Evolutionary conservation across 139 green algal genomes (phyloP).

Genomic region (Gonium pectorale): DNA sequence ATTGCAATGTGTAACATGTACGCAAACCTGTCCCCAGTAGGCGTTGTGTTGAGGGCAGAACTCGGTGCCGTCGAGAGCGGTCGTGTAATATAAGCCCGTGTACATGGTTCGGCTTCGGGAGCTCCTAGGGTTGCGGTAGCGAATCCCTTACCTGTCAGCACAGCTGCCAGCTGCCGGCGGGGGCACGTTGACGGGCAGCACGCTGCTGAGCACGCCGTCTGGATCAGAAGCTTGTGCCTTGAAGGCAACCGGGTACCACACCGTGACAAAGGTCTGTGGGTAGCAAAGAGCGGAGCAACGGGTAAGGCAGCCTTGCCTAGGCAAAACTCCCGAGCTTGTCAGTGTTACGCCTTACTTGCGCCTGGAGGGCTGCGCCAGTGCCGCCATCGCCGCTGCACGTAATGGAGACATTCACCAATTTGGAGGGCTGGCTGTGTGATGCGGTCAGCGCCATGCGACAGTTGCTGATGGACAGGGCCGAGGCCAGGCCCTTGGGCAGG

Average conservation of each 20-base stretch:
- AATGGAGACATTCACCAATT: constrained; percentile 12
- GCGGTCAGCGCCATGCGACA: constrained; percentile 38
- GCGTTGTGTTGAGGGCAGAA: too few species aligned
- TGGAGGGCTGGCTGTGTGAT: constrained; percentile 26
- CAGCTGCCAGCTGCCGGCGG: neutral
- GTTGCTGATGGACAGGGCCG: neutral
- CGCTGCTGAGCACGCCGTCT: constrained; percentile 56
- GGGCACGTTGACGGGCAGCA: constrained; percentile 59
- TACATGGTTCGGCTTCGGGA: too few species aligned
- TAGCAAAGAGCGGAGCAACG: too few species aligned
- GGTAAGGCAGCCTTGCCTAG: too few species aligned
- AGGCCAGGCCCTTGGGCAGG: neutral
- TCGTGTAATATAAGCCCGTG: too few species aligned
- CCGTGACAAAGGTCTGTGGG: neutral
- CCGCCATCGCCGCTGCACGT: neutral
- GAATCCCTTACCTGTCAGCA: constrained; percentile 28
- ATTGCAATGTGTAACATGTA: too few species aligned
- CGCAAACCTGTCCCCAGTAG: too few species aligned
- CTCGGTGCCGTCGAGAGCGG: too few species aligned
- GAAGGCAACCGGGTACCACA: constrained; percentile 47
- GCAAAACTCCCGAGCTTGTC: neutral
- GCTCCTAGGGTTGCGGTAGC: too few species aligned
- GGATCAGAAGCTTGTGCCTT: neutral
- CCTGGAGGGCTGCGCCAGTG: neutral
- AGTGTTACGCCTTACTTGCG: neutral